Percentiles rank a stretch among this genome's conserved stretches.
Conservation (phyloP, 306 rosid genomes). For the Sesbania bispinosa region DNA sequence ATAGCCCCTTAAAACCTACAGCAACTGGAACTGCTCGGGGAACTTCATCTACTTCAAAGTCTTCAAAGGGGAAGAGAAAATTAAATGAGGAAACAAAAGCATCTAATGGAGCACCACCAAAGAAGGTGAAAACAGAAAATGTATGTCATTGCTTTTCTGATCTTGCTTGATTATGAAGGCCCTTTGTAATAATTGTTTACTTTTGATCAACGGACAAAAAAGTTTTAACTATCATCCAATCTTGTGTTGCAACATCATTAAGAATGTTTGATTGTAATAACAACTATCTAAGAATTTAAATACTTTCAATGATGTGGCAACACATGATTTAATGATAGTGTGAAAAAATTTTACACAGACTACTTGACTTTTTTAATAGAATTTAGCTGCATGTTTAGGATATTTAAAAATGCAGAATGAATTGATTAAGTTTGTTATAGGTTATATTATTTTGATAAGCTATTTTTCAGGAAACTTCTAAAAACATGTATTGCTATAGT, state of each 20-base stretch:
- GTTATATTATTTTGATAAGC: background rate
- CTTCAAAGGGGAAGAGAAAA: slow-evolving; percentile 77
- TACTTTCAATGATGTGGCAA: background rate
- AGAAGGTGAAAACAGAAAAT: slow-evolving; percentile 82
- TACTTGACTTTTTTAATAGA: background rate
- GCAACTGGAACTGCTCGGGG: slow-evolving; percentile 55
- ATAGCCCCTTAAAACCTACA: slow-evolving; percentile 55
- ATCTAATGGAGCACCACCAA: slow-evolving; percentile 52
- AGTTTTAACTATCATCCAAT: background rate
- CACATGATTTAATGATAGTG: background rate
- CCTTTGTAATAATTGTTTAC: background rate
- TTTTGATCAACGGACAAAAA: background rate
- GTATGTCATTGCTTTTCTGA: slow-evolving; percentile 40
- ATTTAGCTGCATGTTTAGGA: background rate
- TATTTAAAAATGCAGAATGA: background rate
- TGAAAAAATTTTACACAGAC: background rate
- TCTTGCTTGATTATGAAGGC: background rate
- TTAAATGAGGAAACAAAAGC: slow-evolving; percentile 59
- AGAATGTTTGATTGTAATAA: background rate
- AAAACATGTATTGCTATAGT: background rate
- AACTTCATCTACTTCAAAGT: slow-evolving; percentile 50
- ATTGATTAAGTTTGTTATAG: background rate
- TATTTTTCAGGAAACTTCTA: too few relatives aligned
- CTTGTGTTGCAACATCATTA: background rate
- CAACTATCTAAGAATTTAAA: background rate